Conservation (phyloP, 2,329 filamentous ascomycete species). For the Aspergillus ibericus region DNA sequence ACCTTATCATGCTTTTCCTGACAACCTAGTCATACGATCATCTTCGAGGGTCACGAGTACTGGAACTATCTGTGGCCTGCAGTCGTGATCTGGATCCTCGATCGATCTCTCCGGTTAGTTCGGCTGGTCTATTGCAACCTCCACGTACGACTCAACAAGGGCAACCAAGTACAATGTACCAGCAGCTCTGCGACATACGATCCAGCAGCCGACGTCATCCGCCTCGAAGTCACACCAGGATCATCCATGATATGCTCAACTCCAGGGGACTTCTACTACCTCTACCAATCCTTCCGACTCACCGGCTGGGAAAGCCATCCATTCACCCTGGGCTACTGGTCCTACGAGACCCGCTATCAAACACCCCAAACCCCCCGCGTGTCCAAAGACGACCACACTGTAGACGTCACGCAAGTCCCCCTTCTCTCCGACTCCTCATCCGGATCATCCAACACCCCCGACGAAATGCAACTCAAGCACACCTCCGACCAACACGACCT, state of each 20-base stretch:
- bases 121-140: conserved; percentile 48
- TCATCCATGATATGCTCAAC: conserved; percentile 35
- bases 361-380: background rate
- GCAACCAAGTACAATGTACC: conserved; percentile 28
- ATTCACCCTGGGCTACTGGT: conserved; percentile 46
- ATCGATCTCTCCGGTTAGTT: conserved; percentile 47
- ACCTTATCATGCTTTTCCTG: too few species aligned
- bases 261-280: conserved; percentile 53
- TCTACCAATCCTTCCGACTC: conserved; percentile 48
- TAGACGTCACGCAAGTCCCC: conserved; percentile 26
- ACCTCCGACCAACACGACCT: conserved; percentile 22
- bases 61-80: conserved; percentile 54
- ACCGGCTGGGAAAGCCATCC: conserved; percentile 54
- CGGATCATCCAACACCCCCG: background rate
- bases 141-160: conserved; percentile 28
- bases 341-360: conserved; percentile 14
- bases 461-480: background rate
- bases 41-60: conserved; percentile 50
- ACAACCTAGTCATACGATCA: conserved; percentile 45
- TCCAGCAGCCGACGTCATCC: conserved; percentile 46
- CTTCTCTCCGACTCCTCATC: conserved; percentile 22
- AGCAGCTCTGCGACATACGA: conserved; percentile 47
- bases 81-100: conserved; percentile 50
- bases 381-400: conserved; percentile 7
- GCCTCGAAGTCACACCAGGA: conserved; percentile 46